Evolutionary conservation across 208 protist species (phyloP), one percentile per base, ranked within the genome.

Genomic region (Naegleria fowleri): DNA sequence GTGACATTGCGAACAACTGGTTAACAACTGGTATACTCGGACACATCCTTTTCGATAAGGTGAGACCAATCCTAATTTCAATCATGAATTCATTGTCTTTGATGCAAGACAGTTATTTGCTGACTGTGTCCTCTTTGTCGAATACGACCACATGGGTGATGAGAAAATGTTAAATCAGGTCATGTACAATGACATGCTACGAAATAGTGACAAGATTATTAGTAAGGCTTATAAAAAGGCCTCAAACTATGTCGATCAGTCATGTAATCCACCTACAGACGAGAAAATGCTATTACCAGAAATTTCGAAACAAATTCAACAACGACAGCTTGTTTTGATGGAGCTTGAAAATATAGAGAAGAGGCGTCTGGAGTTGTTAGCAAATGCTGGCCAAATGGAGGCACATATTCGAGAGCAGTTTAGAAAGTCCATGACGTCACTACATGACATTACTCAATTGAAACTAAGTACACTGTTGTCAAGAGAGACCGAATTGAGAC

Each of bases 371-470:
- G 41, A 59, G n/a, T 38, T 88, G 6, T 36, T 11, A 15, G 3
- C 16, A 11, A 88, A 88, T 88, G 85, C 41, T 13, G n/a, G 3
- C 6, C 7, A 88, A 16, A 58, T 88, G 41, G 85, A 88, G 36
- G 39, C 39, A 7, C 13, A 88, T 3, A 22, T 88, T 0, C 55
- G 41, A 38, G 85, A 88, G 13, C 7, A 7, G 13, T 88, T 59
- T n/a, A 88, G 55, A 58, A 6, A 13, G 11, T 9, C 85, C 6
- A 22, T 88, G 36, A 3, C 33, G 0, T 43, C 7, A 0, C 55
- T 88, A 11, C 85, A 88, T 29, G 85, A 88, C 22, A 88, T 88
- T 88, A 38, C 85, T 0, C 85, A 88, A 58, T 19, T 88, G 4
- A 88, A 88, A 58, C 16, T 88, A 15, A 40, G n/a, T 6, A n/a